Evolutionary conservation across 768 basidiomycete genomes (phyloP).

Genomic region (Lentinus tigrinus): DNA sequence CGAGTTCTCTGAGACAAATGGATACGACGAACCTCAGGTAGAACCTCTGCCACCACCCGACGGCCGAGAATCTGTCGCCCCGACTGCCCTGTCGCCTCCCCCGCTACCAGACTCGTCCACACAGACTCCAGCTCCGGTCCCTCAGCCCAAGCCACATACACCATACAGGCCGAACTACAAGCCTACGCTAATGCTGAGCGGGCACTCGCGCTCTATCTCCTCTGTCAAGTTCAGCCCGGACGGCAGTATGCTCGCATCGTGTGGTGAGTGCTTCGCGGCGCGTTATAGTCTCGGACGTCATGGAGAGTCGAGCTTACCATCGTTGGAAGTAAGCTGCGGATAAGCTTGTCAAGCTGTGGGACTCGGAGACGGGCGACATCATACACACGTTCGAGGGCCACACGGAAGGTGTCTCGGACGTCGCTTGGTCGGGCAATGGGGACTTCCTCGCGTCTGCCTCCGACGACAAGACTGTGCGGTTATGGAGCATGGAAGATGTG

Average conservation of each 20-base stretch:
- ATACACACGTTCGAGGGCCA: slow-evolving; percentile 74
- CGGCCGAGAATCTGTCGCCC: neutral
- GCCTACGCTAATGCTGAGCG: slow-evolving; percentile 63
- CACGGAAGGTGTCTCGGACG: slow-evolving; percentile 81
- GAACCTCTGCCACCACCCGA: neutral
- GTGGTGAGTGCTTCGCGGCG: slow-evolving; percentile 40
- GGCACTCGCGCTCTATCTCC: slow-evolving; percentile 82
- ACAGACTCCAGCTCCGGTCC: slow-evolving; percentile 8
- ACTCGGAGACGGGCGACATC: slow-evolving; percentile 68
- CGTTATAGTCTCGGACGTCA: neutral
- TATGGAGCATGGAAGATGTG: slow-evolving; percentile 80
- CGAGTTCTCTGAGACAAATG: neutral
- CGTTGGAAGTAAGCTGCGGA: slow-evolving; percentile 70
- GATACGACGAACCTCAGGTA: neutral
- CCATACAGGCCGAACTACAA: slow-evolving; percentile 39
- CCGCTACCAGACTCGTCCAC: slow-evolving; percentile 7
- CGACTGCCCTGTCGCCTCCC: slow-evolving; percentile 12
- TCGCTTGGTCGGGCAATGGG: slow-evolving; percentile 85
- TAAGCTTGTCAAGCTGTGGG: slow-evolving; percentile 81
- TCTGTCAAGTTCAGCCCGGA: slow-evolving; percentile 88
- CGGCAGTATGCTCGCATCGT: slow-evolving; percentile 78
- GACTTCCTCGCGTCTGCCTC: slow-evolving; percentile 88
- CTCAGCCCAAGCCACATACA: slow-evolving; percentile 1
- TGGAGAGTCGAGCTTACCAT: slow-evolving; percentile 16
- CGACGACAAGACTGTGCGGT: slow-evolving; percentile 85